Evolutionary conservation across 805 yeast species (phyloP).

Genomic region (Candida dajiaensis): DNA sequence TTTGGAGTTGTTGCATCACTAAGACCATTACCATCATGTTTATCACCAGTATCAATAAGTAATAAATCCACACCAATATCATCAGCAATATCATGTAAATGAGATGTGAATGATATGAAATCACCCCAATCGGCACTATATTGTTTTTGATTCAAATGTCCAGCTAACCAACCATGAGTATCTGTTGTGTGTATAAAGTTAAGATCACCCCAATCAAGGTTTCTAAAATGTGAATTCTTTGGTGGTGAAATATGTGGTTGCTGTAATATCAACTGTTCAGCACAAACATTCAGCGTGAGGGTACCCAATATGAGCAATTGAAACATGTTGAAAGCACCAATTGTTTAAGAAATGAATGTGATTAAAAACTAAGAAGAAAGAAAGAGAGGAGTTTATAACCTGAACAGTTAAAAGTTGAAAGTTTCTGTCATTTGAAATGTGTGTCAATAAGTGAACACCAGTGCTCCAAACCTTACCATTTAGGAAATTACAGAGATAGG

Average conservation of each 20-base stretch:
- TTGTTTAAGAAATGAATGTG: too few relatives aligned
- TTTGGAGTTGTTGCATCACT: slow-evolving; percentile 73
- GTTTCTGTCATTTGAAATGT: not conserved
- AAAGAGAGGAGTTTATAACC: not conserved
- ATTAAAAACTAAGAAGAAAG: too few relatives aligned
- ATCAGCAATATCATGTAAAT: slow-evolving; percentile 41
- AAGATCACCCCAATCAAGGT: slow-evolving; percentile 61
- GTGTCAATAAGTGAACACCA: not conserved
- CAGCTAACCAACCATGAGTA: slow-evolving; percentile 95
- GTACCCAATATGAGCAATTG: not conserved
- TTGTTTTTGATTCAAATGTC: slow-evolving; percentile 72
- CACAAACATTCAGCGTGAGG: not conserved
- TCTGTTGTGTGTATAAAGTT: slow-evolving; percentile 94
- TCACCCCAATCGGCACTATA: slow-evolving; percentile 94
- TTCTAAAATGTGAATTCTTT: slow-evolving; percentile 37
- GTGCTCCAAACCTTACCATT: slow-evolving; percentile 3
- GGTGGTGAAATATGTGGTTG: slow-evolving; percentile 25
- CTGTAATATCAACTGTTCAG: slow-evolving; percentile 15
- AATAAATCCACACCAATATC: slow-evolving; percentile 53
- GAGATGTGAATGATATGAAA: slow-evolving; percentile 59
- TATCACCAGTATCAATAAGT: slow-evolving; percentile 84
- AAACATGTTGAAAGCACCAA: too few relatives aligned
- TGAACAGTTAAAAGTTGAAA: not conserved
- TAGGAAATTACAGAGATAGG: slow-evolving; percentile 7
- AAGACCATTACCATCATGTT: slow-evolving; percentile 91